Evolutionary conservation across 2,329 filamentous ascomycete species (phyloP).

Genomic region (Sclerotinia spermophila): DNA sequence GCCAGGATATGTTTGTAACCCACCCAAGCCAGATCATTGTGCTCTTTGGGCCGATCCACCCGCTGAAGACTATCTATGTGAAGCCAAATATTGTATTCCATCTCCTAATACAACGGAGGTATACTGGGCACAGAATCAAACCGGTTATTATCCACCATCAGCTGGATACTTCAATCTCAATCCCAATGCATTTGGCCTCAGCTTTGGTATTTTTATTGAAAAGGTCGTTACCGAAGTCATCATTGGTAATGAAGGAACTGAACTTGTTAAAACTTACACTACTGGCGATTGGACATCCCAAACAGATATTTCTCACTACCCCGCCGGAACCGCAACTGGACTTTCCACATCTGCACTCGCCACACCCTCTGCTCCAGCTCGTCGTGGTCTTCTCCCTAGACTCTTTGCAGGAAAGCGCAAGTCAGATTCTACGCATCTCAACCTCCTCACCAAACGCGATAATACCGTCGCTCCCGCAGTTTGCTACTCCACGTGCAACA

Average conservation of each 20-base stretch:
- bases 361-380: background rate
- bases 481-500: conserved; percentile 55
- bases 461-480: conserved; percentile 41
- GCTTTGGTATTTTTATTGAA: conserved; percentile 57
- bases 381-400: background rate
- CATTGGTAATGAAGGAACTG: conserved; percentile 21
- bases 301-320: conserved; percentile 43
- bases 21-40: conserved; percentile 40
- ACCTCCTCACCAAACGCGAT: conserved; percentile 40
- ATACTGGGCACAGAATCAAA: conserved; percentile 45
- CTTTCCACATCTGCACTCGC: conserved; percentile 11
- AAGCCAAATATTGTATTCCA: conserved; percentile 40
- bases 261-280: conserved; percentile 41
- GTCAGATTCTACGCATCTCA: background rate
- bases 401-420: background rate
- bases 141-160: conserved; percentile 50
- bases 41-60: conserved; percentile 42
- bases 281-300: conserved; percentile 57
- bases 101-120: conserved; percentile 34
- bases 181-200: conserved; percentile 58
- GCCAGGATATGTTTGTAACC: conserved; percentile 43
- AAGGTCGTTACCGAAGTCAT: conserved; percentile 40
- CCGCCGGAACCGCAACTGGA: conserved; percentile 14
- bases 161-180: conserved; percentile 63
- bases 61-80: conserved; percentile 39